Conservation (phyloP, 2,329 filamentous ascomycete genomes). For the Acrocalymma vagum region DNA sequence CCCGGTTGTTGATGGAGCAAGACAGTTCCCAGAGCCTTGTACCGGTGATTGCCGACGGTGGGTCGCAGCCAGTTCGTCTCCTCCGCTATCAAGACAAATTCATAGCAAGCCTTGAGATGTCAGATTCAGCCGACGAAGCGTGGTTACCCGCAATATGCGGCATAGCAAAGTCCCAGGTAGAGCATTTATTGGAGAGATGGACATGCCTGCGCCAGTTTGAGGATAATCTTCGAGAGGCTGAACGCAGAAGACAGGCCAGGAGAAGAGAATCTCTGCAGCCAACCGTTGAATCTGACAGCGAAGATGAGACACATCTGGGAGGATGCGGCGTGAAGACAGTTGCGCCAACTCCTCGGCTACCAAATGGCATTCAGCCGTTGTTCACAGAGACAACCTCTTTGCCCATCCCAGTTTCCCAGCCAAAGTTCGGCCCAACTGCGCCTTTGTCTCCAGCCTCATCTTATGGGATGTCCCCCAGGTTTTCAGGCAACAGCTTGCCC, state of each 20-base stretch:
- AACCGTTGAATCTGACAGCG: constrained; percentile 45
- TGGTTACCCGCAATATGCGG: constrained; percentile 34
- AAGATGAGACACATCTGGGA: constrained; percentile 34
- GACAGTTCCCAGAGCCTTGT: constrained; percentile 40
- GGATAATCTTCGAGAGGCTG: constrained; percentile 29
- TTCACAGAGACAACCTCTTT: constrained; percentile 34
- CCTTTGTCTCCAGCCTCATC: constrained; percentile 35
- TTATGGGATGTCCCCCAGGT: constrained; percentile 29
- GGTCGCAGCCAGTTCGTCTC: constrained; percentile 26
- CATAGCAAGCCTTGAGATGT: constrained; percentile 32
- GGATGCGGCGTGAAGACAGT: constrained; percentile 15
- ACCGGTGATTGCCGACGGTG: constrained; percentile 5
- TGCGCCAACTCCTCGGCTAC: constrained; percentile 18
- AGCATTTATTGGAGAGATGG: constrained; percentile 42
- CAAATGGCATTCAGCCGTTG: constrained; percentile 35
- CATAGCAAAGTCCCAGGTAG: constrained; percentile 30
- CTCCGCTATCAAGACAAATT: constrained; percentile 37
- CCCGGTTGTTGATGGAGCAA: constrained; percentile 34
- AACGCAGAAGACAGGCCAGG: constrained; percentile 28
- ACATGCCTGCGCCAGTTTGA: constrained; percentile 42
- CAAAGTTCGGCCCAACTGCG: constrained; percentile 26
- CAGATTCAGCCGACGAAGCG: constrained; percentile 24
- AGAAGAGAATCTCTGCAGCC: constrained; percentile 40
- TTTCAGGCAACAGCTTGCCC: constrained; percentile 22
- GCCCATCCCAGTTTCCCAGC: constrained; percentile 27